Conservation (phyloP, 202 grass and related monocot species). For the Saccharum hybrid region DNA sequence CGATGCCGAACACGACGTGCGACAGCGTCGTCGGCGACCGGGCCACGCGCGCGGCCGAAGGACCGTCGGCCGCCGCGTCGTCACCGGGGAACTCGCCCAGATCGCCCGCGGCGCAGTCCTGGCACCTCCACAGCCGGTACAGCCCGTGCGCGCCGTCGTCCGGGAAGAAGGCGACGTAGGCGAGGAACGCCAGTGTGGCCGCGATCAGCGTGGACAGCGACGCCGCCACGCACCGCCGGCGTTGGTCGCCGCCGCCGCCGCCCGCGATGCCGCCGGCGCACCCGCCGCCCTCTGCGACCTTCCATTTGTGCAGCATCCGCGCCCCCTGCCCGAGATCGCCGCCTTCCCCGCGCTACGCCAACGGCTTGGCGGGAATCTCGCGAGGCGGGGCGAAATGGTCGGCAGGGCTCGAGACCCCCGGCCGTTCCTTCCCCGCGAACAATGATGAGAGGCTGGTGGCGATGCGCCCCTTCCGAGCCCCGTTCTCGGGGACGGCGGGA, state of each 20-base stretch:
- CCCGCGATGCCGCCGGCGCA: too few relatives aligned
- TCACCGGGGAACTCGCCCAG: slow-evolving; percentile 28
- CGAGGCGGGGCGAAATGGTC: slow-evolving; percentile 5
- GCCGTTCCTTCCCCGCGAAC: slow-evolving; percentile 1
- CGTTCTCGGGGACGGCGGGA: slow-evolving; percentile 25
- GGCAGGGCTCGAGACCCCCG: slow-evolving; percentile 26
- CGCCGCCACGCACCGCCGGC: slow-evolving; percentile 55
- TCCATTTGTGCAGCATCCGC: slow-evolving; percentile 52
- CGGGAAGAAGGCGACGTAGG: slow-evolving; percentile 66
- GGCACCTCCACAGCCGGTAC: slow-evolving; percentile 57
- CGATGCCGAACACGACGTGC: slow-evolving; percentile 87
- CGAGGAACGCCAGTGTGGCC: slow-evolving; percentile 55
- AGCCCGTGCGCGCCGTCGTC: slow-evolving; percentile 47
- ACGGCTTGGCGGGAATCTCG: slow-evolving; percentile 47
- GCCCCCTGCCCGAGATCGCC: slow-evolving; percentile 15
- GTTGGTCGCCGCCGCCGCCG: slow-evolving; percentile 37
- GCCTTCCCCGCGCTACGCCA: background rate
- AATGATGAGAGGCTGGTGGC: slow-evolving; percentile 20
- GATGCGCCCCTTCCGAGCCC: slow-evolving; percentile 30
- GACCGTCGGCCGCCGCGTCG: background rate
- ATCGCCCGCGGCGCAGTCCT: slow-evolving; percentile 20
- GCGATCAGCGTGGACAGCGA: slow-evolving; percentile 61
- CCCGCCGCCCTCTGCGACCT: slow-evolving; percentile 28
- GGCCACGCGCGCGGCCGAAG: background rate
- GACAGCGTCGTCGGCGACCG: slow-evolving; percentile 57